These are phyloP conservation scores for Agroathelia rolfsii DNA, from an alignment of 1,284 basidiomycete species.

Conservation along the genomic window DNA sequence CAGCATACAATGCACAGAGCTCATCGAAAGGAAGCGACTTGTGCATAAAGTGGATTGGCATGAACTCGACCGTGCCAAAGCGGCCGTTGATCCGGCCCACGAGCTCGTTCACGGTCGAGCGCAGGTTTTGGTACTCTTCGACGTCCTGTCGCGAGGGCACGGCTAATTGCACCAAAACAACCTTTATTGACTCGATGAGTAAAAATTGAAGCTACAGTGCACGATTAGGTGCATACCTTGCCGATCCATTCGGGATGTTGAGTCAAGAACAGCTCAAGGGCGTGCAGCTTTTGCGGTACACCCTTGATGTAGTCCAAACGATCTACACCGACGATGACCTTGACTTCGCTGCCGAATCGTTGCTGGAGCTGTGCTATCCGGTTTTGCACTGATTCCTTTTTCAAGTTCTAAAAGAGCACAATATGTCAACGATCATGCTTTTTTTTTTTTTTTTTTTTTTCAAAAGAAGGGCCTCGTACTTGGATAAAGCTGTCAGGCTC, in stretches of 20 bases:
- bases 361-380: conserved; percentile 79
- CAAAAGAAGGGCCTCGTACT: conserved; percentile 26
- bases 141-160: conserved; percentile 97
- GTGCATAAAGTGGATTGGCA: conserved; percentile 99
- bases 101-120: conserved; percentile 93
- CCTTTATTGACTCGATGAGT: conserved; percentile 31
- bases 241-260: conserved; percentile 99
- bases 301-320: conserved; percentile 99
- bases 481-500: conserved; percentile 89
- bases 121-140: conserved; percentile 97
- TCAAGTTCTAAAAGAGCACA: conserved; percentile 46
- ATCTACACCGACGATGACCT: conserved; percentile 97
- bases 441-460: too few relatives aligned
- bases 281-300: conserved; percentile 96
- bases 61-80: conserved; percentile 97
- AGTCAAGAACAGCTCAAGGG: conserved; percentile 90
- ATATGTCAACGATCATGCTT: background rate
- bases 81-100: conserved; percentile 97
- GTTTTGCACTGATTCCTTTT: conserved; percentile 68
- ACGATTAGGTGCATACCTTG: conserved; percentile 42
- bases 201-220: conserved; percentile 2
- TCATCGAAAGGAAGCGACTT: conserved; percentile 91
- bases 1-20: conserved; percentile 91
- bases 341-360: conserved; percentile 89
- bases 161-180: conserved; percentile 93